A percentile compares a stretch with the other conserved stretches of the same genome.
These are phyloP conservation scores for Simplicillium aogashimaense DNA, from an alignment of 2,329 filamentous ascomycete genomes.

Conservation along the genomic window DNA sequence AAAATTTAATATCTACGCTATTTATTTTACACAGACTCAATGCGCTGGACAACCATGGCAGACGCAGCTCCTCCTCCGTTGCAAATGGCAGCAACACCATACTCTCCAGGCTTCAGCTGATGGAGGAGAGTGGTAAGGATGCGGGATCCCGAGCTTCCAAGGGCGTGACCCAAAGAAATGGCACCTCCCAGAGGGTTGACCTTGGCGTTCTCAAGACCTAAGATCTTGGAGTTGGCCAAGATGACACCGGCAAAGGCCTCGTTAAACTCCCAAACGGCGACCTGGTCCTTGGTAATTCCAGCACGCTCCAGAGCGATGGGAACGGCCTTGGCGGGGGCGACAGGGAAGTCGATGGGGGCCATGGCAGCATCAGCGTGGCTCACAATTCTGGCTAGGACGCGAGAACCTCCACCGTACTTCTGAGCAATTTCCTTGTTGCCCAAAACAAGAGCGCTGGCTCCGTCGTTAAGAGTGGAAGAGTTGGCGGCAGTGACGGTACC, in stretches of 20 bases:
- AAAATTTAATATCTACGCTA: no score
- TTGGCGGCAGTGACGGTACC: constrained; percentile 93
- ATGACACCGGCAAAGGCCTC: constrained; percentile 96
- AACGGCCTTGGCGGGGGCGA: constrained; percentile 86
- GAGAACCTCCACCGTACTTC: constrained; percentile 65
- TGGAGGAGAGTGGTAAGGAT: constrained; percentile 87
- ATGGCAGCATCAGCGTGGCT: constrained; percentile 82
- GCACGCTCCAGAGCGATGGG: constrained; percentile 81
- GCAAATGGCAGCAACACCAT: constrained; percentile 91
- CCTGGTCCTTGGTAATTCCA: constrained; percentile 82
- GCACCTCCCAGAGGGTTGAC: constrained; percentile 87
- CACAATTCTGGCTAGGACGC: constrained; percentile 80
- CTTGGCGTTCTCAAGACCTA: constrained; percentile 67
- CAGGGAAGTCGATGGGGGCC: constrained; percentile 86
- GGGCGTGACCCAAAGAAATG: constrained; percentile 82
- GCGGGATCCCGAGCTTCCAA: constrained; percentile 86
- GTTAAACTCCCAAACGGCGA: constrained; percentile 96
- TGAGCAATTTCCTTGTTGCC: constrained; percentile 72
- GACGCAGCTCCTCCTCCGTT: constrained; percentile 92
- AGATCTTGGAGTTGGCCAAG: constrained; percentile 87
- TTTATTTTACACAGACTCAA: constrained; percentile 43
- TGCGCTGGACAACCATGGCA: constrained; percentile 80
- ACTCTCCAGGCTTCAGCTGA: constrained; percentile 84
- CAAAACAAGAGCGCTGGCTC: constrained; percentile 80
- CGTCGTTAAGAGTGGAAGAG: constrained; percentile 89